Evolutionary conservation across 2,329 filamentous ascomycete species (phyloP).

Genomic region (Fusarium tupiense): DNA sequence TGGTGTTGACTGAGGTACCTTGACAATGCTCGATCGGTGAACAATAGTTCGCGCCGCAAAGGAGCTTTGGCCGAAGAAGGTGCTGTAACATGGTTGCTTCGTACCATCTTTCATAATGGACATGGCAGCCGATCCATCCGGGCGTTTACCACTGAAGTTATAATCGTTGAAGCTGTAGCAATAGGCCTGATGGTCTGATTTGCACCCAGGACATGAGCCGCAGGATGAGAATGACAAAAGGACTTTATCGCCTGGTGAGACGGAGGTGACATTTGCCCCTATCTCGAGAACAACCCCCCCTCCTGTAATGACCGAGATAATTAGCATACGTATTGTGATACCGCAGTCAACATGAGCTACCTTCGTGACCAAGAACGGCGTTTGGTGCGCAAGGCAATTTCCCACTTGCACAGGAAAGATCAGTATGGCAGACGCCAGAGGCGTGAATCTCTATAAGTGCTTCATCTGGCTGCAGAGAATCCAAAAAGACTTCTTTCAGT

Average conservation of each 20-base stretch:
- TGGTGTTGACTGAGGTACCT: background rate
- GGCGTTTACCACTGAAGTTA: slow-evolving; percentile 20
- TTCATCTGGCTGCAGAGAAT: slow-evolving; percentile 8
- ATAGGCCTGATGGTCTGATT: slow-evolving; percentile 17
- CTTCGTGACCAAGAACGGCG: slow-evolving; percentile 29
- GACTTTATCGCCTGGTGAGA: slow-evolving; percentile 15
- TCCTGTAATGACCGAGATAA: background rate
- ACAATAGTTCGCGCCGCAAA: slow-evolving; percentile 18
- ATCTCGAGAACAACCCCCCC: slow-evolving; percentile 18
- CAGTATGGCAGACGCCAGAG: slow-evolving; percentile 24
- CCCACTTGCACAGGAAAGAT: slow-evolving; percentile 56
- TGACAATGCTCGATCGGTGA: slow-evolving; percentile 16
- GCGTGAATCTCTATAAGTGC: slow-evolving; percentile 21
- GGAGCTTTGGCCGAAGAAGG: slow-evolving; percentile 31
- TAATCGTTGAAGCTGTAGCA: slow-evolving; percentile 10
- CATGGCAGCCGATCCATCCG: slow-evolving; percentile 10
- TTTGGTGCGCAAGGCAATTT: background rate
- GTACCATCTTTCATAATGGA: background rate
- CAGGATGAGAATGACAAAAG: slow-evolving; percentile 20
- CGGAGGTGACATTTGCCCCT: background rate
- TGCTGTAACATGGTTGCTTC: background rate
- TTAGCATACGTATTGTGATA: background rate
- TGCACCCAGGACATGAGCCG: slow-evolving; percentile 3
- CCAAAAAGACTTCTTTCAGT: background rate
- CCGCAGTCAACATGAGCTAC: slow-evolving; percentile 50